Evolutionary conservation across 129 eudicot genomes (phyloP), one percentile per base, ranked within the genome.

Genomic region (Artemisia tridentata): DNA sequence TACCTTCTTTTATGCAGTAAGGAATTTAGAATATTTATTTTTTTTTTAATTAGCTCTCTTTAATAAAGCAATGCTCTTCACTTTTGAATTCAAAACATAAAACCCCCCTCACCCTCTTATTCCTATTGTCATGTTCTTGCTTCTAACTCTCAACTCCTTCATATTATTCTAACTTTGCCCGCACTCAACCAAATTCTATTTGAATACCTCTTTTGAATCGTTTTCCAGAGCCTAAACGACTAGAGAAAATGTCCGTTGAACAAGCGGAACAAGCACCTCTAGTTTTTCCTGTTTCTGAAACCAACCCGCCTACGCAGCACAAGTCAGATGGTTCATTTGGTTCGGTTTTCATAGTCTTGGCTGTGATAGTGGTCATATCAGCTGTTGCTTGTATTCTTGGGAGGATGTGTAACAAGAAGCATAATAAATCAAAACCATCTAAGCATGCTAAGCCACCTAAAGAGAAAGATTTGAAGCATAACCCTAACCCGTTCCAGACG

Each of bases 381-480:
- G 69, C 73, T 0, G 46, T 80, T 18, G 84, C 84, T 54, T 80
- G 84, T 50, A 63, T 75, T 68, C 80, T 80, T 25, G 84, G 84
- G 12, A 72, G 84, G 17, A 1, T 80, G 63, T 75, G 80, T 56
- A 80, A 25, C 23, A 80, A 80, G 34, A 72, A 76, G 18, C 74
- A 63, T 43, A 55, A 31, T 68, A 80, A 80, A 34, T 50, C 72
- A 1, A 80, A 75, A 58, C 76, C 80, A 49, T 65, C 72, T 16
- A 80, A 75, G 77, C 72, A 57, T 5, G 71, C 69, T 47, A 66
- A 67, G n/a, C 60, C 52, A 17, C 67, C 77, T 1, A 75, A 80
- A 75, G 72, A 56, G 73, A 75, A 63, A 63, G 75, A 71, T 9
- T 53, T 71, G 80, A 71, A 80, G 50, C 80, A 50, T 56, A 69